These are phyloP conservation scores for Lodderomyces parapsilosis DNA, from an alignment of 1,139 yeast genomes.

Conservation along the genomic window DNA sequence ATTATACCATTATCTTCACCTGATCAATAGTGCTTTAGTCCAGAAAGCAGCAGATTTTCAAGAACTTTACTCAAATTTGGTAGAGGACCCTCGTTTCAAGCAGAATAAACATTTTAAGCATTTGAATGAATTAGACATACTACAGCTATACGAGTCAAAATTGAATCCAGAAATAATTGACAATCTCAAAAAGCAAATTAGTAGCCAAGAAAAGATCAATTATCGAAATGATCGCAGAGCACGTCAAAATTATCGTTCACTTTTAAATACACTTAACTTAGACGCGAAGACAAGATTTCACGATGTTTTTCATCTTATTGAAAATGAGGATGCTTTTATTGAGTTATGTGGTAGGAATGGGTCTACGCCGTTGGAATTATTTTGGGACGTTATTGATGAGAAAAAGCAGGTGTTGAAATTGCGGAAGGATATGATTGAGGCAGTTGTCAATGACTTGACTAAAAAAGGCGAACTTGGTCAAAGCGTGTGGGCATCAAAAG, in stretches of 20 bases:
- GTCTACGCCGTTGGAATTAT: conserved; percentile 74
- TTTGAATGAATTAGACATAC: conserved; percentile 58
- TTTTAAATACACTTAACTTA: conserved; percentile 44
- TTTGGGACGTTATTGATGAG: conserved; percentile 73
- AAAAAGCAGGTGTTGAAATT: conserved; percentile 55
- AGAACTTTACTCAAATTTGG: conserved; percentile 36
- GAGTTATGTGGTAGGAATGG: conserved; percentile 76
- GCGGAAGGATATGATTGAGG: conserved; percentile 59
- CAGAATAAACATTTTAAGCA: conserved; percentile 57
- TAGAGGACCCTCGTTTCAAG: conserved; percentile 50
- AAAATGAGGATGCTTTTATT: conserved; percentile 57
- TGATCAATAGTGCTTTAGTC: conserved; percentile 33
- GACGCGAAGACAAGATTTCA: conserved; percentile 60
- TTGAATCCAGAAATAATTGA: conserved; percentile 39
- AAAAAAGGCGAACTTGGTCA: conserved; percentile 8
- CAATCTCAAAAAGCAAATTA: conserved; percentile 35
- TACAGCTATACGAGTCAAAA: conserved; percentile 51
- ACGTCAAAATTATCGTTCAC: conserved; percentile 53
- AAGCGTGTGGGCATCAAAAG: conserved; percentile 19
- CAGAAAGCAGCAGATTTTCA: conserved; percentile 43
- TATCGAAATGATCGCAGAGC: conserved; percentile 62
- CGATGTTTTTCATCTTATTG: conserved; percentile 51
- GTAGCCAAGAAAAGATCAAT: conserved; percentile 37
- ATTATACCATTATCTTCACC: conserved; percentile 47
- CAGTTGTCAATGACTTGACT: conserved; percentile 40